phyloP scores from a whole-genome alignment of 2,329 filamentous ascomycete genomes.

The Coniella lustricola region DNA sequence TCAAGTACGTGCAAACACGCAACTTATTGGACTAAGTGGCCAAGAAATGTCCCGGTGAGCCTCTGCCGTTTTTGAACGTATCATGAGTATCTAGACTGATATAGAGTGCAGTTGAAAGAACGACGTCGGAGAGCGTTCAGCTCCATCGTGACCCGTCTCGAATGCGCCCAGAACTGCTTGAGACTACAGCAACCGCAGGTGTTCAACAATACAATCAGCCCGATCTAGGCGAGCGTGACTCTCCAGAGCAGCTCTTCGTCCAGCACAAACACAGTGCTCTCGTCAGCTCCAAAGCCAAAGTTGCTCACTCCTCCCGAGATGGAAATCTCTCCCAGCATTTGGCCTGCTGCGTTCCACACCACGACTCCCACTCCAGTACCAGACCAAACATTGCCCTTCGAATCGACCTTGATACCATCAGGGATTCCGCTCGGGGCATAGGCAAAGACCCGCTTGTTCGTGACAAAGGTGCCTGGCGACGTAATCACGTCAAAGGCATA shows the following conservation, averaged over 20 bases:
- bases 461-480: slow-evolving; percentile 3
- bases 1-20: too few relatives aligned
- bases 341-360: slow-evolving; percentile 11
- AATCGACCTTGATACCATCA: slow-evolving; percentile 12
- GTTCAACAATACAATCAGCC: not conserved
- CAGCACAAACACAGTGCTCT: slow-evolving; percentile 11
- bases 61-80: too few relatives aligned
- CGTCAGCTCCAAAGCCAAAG: slow-evolving; percentile 11
- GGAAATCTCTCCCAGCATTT: slow-evolving; percentile 8
- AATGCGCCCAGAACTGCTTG: too few relatives aligned
- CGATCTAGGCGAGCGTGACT: not conserved
- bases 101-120: too few relatives aligned
- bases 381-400: slow-evolving; percentile 12
- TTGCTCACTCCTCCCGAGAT: slow-evolving; percentile 8
- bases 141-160: too few relatives aligned
- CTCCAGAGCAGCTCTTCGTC: slow-evolving; percentile 13
- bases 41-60: too few relatives aligned
- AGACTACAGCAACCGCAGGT: too few relatives aligned
- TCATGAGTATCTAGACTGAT: too few relatives aligned
- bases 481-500: slow-evolving; percentile 7
- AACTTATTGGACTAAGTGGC: too few relatives aligned
- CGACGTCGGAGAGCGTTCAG: too few relatives aligned
- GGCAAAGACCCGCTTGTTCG: slow-evolving; percentile 12
- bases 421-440: slow-evolving; percentile 11
- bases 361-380: slow-evolving; percentile 9